phyloP scores from a whole-genome alignment of 805 yeast genomes.

The Candida sithepensis region DNA sequence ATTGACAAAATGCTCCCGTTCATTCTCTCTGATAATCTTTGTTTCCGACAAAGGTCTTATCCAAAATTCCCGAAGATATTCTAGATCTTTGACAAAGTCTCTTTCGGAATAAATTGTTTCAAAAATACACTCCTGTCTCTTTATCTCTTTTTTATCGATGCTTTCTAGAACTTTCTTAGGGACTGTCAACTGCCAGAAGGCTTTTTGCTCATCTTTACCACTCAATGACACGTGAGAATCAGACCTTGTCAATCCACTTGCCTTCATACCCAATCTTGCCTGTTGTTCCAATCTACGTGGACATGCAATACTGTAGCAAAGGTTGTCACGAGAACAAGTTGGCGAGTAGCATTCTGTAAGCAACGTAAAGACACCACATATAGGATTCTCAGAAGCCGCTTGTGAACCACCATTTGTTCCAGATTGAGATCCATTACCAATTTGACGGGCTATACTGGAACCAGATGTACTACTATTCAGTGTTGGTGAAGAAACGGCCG shows the following conservation, averaged over 20 bases:
- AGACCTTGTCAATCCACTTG: constrained; percentile 76
- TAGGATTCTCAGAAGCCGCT: constrained; percentile 27
- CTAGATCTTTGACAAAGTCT: constrained; percentile 91
- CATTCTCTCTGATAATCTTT: constrained; percentile 80
- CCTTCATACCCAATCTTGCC: constrained; percentile 83
- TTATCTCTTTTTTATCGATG: constrained; percentile 78
- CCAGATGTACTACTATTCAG: constrained; percentile 2
- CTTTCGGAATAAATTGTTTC: constrained; percentile 93
- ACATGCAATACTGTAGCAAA: constrained; percentile 95
- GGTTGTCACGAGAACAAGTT: constrained; percentile 82
- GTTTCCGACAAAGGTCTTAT: constrained; percentile 86
- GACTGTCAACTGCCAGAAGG: constrained; percentile 92
- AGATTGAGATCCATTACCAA: constrained; percentile 2
- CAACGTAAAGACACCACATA: constrained; percentile 90
- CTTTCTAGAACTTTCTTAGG: constrained; percentile 73
- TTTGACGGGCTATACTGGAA: neutral
- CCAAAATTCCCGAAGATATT: constrained; percentile 89
- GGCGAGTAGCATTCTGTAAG: constrained; percentile 96
- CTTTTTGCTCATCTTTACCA: constrained; percentile 76
- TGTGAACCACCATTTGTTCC: neutral
- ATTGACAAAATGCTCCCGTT: constrained; percentile 85
- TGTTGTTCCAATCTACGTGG: constrained; percentile 95
- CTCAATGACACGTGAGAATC: constrained; percentile 65
- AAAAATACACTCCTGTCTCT: constrained; percentile 92
- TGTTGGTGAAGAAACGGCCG: constrained; percentile 16